Conservation (phyloP, 164 flowering plant species). For the Warburgia ugandensis region DNA sequence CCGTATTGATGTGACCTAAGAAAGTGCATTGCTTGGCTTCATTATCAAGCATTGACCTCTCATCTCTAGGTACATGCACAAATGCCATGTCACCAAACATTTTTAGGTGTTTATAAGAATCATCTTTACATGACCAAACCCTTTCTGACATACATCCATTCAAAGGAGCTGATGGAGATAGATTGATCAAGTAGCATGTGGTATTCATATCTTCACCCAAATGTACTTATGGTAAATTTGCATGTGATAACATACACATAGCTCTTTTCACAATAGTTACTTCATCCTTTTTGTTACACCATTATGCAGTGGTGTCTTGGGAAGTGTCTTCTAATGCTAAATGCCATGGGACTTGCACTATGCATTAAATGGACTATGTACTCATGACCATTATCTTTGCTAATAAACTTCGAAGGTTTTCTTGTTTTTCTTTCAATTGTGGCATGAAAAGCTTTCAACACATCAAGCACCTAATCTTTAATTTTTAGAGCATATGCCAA, state of each 20-base stretch:
- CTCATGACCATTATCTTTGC: slow-evolving; percentile 1
- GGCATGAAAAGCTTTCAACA: background rate
- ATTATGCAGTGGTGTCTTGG: background rate
- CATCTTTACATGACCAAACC: background rate
- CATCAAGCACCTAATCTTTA: background rate
- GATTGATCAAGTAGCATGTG: too few species aligned
- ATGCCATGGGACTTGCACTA: background rate
- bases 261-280: too few species aligned
- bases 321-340: background rate
- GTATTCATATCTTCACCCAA: background rate
- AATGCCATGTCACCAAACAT: background rate
- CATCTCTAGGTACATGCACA: slow-evolving; percentile 1
- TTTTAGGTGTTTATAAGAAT: background rate
- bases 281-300: background rate
- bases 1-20: background rate
- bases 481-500: background rate
- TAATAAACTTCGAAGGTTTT: background rate
- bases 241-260: background rate
- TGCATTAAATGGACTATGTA: background rate
- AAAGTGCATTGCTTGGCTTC: background rate
- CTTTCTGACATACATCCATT: background rate
- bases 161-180: too few species aligned
- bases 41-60: too few species aligned
- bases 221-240: background rate
- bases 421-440: background rate